Conservation (phyloP, 139 green algal species). For the Chlamydomonas sp. region DNA sequence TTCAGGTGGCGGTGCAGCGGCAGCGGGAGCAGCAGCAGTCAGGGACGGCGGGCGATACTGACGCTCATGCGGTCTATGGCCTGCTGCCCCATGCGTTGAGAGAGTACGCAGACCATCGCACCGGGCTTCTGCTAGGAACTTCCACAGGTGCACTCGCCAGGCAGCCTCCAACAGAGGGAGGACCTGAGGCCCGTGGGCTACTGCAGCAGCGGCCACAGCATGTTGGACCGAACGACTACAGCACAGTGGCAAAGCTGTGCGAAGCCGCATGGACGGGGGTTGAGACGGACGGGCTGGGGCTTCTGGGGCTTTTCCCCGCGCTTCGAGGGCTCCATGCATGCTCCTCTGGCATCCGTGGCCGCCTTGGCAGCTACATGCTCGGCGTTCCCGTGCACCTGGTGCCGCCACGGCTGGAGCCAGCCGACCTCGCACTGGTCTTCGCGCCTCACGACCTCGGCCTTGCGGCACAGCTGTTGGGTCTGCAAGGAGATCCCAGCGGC, state of each 20-base stretch:
- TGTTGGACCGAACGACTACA: neutral
- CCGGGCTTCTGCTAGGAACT: too few relatives aligned
- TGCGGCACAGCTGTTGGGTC: too few relatives aligned
- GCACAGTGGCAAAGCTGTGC: neutral
- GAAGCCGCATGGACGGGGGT: neutral
- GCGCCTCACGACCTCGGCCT: neutral
- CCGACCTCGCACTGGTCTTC: neutral
- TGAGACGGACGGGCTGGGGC: neutral
- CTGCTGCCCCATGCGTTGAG: too few relatives aligned
- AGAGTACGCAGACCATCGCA: too few relatives aligned
- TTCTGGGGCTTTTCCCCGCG: neutral
- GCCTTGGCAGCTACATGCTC: neutral
- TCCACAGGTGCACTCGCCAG: too few relatives aligned
- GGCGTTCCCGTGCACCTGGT: neutral
- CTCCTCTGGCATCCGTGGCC: neutral
- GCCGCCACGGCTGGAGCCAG: neutral
- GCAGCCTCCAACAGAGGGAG: too few relatives aligned
- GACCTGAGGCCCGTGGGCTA: too few relatives aligned
- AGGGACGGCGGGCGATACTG: neutral
- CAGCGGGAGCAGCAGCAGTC: neutral
- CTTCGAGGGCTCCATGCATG: neutral
- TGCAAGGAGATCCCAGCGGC: too few relatives aligned
- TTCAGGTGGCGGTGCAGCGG: slow-evolving; percentile 21
- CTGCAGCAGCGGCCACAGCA: too few relatives aligned
- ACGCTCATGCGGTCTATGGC: neutral